Percentiles rank a stretch among this genome's conserved stretches.
Conservation (phyloP, 1,139 yeast genomes). For the Blastobotrys raffinosifermentans region DNA sequence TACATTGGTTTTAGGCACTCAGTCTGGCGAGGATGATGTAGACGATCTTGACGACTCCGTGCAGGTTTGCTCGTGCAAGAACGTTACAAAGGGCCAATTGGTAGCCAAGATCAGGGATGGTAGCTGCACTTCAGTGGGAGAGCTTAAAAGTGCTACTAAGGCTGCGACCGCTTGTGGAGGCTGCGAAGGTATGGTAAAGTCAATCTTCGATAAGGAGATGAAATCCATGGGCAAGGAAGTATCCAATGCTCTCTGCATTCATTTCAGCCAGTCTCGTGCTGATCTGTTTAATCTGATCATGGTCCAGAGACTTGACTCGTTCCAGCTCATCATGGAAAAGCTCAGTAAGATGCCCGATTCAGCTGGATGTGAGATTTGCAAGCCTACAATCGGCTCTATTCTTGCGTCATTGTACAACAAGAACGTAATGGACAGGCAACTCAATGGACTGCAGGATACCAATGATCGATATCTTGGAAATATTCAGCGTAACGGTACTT, state of each 20-base stretch:
- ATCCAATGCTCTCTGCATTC: conserved; percentile 30
- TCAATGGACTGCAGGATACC: conserved; percentile 34
- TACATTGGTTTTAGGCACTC: conserved; percentile 28
- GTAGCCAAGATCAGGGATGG: conserved; percentile 29
- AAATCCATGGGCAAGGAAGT: conserved; percentile 31
- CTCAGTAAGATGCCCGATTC: conserved; percentile 26
- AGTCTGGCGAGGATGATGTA: conserved; percentile 25
- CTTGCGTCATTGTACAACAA: conserved; percentile 31
- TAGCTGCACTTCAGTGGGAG: conserved; percentile 28
- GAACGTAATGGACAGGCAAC: conserved; percentile 27
- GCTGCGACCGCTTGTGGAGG: conserved; percentile 37
- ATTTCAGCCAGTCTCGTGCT: conserved; percentile 32
- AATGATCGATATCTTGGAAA: conserved; percentile 34
- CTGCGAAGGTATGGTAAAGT: conserved; percentile 33
- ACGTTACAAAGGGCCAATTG: conserved; percentile 29
- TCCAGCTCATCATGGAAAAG: conserved; percentile 28
- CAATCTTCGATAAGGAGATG: conserved; percentile 32
- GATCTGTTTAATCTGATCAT: conserved; percentile 32
- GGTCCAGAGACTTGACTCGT: conserved; percentile 29
- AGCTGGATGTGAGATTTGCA: conserved; percentile 34
- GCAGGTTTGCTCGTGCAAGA: conserved; percentile 34
- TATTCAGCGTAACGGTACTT: conserved; percentile 34
- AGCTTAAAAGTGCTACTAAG: conserved; percentile 31
- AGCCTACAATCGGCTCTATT: conserved; percentile 34
- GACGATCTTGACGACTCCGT: conserved; percentile 31